A percentile compares a stretch with the other conserved stretches of the same genome.
Conservation (phyloP, 768 basidiomycete genomes). For the Nevesoporus exiguus region DNA sequence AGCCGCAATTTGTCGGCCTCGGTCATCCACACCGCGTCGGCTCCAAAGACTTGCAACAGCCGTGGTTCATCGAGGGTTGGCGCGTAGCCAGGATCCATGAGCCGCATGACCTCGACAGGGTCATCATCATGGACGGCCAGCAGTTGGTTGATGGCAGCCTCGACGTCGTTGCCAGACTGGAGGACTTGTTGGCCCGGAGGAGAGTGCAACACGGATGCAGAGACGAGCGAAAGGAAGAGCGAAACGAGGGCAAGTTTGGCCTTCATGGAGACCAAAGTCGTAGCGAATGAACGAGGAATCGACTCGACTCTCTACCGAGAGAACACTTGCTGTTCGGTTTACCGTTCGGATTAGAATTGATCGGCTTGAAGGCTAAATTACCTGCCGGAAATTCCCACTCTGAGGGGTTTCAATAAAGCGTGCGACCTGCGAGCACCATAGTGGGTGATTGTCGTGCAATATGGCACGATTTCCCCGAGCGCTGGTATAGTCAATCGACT, state of each 20-base stretch:
- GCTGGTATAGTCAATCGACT: too few species aligned
- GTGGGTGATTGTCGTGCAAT: too few species aligned
- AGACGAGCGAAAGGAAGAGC: not conserved
- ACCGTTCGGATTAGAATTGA: too few species aligned
- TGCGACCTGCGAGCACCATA: too few species aligned
- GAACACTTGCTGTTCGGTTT: not conserved
- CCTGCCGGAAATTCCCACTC: too few species aligned
- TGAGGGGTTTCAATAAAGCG: too few species aligned
- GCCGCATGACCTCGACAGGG: conserved; percentile 13
- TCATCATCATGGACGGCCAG: conserved; percentile 14
- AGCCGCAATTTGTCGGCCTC: conserved; percentile 4
- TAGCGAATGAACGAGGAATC: too few species aligned
- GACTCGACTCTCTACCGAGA: too few species aligned
- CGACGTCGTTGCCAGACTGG: not conserved
- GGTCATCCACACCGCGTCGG: not conserved
- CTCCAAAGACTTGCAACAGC: not conserved
- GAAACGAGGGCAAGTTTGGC: not conserved
- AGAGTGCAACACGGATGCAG: not conserved
- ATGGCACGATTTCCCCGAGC: too few species aligned
- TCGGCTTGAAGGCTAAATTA: too few species aligned
- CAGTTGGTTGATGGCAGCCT: conserved; percentile 2
- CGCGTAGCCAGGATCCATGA: conserved; percentile 13
- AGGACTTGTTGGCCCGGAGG: not conserved
- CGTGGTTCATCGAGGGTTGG: conserved; percentile 14
- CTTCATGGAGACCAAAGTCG: not conserved